Base-by-base conservation (phyloP, 2,329 filamentous ascomycete genomes). In the Xenoacremonium recifei region DNA sequence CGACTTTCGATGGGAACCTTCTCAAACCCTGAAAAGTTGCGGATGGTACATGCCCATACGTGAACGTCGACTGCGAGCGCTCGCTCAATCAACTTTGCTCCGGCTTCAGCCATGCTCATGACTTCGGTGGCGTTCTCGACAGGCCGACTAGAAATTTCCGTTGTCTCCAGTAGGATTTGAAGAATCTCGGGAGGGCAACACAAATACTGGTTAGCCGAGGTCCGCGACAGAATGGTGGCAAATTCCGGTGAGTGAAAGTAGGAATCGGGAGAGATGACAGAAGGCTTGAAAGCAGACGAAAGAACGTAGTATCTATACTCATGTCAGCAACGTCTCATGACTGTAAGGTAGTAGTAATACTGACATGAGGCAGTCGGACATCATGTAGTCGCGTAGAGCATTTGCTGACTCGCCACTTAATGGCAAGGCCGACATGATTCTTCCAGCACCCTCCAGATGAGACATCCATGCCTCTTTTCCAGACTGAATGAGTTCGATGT, bases 401-500 rank as follows among this genome's bases (percentile, higher is more conserved):
- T 60, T 58, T 29, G 68, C 58, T 4, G 61, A 54, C 4, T 56
- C 49, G n/a, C 55, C 47, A 10, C 52, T 55, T 5, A 63, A 61
- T 30, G 64, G 60, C 16, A 73, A 55, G 7, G 67, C 54, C 16
- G 62, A 60, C 57, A 74, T 67, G 23, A 75, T 66, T 15, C 60
- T 60, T 11, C 64, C 65, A 10, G 70, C 71, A 2, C 69, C 72
- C 35, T 73, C 64, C 6, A 75, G 60, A 47, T 75, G 72, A 5
- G 65, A 64, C 36, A 64, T 64, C 71, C 71, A 75, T 4, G 65
- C 64, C 35, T 70, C 64, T 52, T 64, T 70, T 3, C 71, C 70
- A 4, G 69, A 72, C 53, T 75, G 71, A 30, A 75, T 69, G 20
- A 75, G 61, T 50, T 76, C 69, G 13, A 75, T 61, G 43, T 75